Percentiles rank a stretch among this genome's conserved stretches.
Conservation (phyloP, 2,329 filamentous ascomycete species). For the Ustilaginoidea virens region DNA sequence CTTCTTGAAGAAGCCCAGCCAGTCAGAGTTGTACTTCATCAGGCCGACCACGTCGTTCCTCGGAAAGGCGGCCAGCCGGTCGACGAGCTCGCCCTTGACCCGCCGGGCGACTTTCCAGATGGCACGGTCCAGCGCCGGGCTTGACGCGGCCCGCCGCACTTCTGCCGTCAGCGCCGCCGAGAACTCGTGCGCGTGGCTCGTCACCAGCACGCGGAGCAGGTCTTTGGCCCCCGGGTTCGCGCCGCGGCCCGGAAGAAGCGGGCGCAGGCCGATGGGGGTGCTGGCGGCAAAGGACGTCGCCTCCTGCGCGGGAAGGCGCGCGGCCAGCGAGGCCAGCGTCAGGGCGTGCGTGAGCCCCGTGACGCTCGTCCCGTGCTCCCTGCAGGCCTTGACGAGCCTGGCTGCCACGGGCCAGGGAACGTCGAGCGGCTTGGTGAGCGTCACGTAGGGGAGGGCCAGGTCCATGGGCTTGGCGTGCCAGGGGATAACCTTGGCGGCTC, state of each 20-base stretch:
- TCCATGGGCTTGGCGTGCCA: conserved; percentile 25
- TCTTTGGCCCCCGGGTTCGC: conserved; percentile 10
- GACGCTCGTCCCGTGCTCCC: conserved; percentile 26
- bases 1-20: conserved; percentile 21
- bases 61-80: conserved; percentile 18
- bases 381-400: conserved; percentile 22
- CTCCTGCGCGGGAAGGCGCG: conserved; percentile 16
- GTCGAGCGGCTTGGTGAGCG: conserved; percentile 21
- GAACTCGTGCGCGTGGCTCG: conserved; percentile 18
- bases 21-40: conserved; percentile 27
- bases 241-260: conserved; percentile 15
- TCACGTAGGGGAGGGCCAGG: conserved; percentile 18
- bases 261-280: conserved; percentile 30
- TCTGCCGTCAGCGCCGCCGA: conserved; percentile 9
- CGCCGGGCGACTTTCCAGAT: conserved; percentile 27
- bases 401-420: conserved; percentile 14
- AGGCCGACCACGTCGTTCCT: conserved; percentile 27
- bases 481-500: conserved; percentile 9
- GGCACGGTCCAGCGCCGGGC: conserved; percentile 10
- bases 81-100: conserved; percentile 19
- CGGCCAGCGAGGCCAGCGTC: conserved; percentile 23
- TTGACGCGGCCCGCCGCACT: conserved; percentile 8
- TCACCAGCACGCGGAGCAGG: conserved; percentile 25
- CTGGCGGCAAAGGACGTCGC: conserved; percentile 19
- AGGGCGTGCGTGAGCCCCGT: conserved; percentile 34